Evolutionary conservation across 2,329 filamentous ascomycete genomes (phyloP).

Genomic region (Thielaviopsis euricoi): DNA sequence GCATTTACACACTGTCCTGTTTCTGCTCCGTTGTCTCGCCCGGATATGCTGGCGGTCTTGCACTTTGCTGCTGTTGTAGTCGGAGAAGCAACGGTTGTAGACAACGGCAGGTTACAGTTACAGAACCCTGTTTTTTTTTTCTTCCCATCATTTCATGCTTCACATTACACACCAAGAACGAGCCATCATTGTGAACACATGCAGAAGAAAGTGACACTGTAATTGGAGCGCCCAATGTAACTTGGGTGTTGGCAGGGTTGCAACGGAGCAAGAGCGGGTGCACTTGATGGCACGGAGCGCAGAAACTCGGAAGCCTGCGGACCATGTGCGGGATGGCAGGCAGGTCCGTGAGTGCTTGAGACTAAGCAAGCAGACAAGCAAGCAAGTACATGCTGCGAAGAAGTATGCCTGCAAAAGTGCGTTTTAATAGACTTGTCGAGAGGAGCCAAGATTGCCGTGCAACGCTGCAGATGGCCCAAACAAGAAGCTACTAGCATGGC

Average conservation of each 20-base stretch:
- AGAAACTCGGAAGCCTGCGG: background rate
- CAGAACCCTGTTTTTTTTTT: too few relatives aligned
- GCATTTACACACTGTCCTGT: background rate
- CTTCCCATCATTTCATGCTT: too few relatives aligned
- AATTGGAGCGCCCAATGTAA: background rate
- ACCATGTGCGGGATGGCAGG: background rate
- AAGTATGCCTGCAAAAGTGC: too few relatives aligned
- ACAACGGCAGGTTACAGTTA: too few relatives aligned
- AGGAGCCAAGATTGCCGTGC: background rate
- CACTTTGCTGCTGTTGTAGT: background rate
- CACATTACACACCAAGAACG: too few relatives aligned
- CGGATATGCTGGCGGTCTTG: background rate
- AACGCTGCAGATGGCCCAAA: background rate
- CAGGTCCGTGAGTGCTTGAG: background rate
- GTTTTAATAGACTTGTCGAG: background rate
- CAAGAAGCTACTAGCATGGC: background rate
- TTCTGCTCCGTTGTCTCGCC: background rate
- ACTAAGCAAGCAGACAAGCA: too few relatives aligned
- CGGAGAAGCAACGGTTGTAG: background rate
- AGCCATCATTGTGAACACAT: background rate
- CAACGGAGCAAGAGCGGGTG: background rate
- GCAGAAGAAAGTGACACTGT: background rate
- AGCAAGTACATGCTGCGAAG: too few relatives aligned
- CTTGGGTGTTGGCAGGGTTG: background rate
- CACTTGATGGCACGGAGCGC: background rate